Percentiles rank a stretch among this genome's conserved stretches.
These are phyloP conservation scores for Hyphopichia pseudoburtonii DNA, from an alignment of 1,139 yeast genomes.

Conservation along the genomic window DNA sequence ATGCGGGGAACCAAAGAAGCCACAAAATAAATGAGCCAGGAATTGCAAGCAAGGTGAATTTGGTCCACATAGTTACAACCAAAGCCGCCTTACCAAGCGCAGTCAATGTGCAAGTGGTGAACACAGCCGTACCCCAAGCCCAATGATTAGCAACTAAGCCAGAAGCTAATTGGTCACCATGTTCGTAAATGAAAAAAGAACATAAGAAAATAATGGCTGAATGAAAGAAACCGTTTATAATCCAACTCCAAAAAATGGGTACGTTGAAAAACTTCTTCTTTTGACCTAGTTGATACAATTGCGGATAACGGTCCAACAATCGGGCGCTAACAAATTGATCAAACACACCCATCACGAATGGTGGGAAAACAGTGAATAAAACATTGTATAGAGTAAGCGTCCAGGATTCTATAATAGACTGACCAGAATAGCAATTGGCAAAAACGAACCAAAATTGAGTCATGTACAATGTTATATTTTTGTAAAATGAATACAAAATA, in stretches of 20 bases:
- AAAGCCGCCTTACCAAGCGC: constrained; percentile 95
- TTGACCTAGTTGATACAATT: constrained; percentile 88
- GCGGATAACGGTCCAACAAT: constrained; percentile 87
- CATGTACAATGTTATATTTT: constrained; percentile 92
- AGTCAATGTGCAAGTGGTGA: constrained; percentile 83
- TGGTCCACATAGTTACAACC: constrained; percentile 92
- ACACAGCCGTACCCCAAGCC: constrained; percentile 93
- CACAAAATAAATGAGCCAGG: constrained; percentile 90
- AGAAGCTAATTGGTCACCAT: constrained; percentile 62
- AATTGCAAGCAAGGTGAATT: constrained; percentile 85
- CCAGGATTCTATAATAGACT: constrained; percentile 97
- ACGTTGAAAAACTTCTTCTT: constrained; percentile 86
- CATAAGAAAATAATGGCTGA: constrained; percentile 83
- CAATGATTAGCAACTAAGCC: constrained; percentile 88
- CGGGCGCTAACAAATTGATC: constrained; percentile 95
- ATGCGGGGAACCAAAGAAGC: constrained; percentile 85
- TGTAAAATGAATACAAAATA: constrained; percentile 90
- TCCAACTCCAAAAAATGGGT: constrained; percentile 96
- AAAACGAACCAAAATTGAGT: constrained; percentile 98
- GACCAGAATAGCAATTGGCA: constrained; percentile 90
- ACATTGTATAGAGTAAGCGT: constrained; percentile 94
- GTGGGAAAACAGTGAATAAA: constrained; percentile 93
- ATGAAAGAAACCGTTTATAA: constrained; percentile 90
- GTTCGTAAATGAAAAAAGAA: constrained; percentile 63
- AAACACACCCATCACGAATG: constrained; percentile 92